Evolutionary conservation across 106 monocot genomes (phyloP), one percentile per base, ranked within the genome.

Genomic region (Dioscorea dumetorum): DNA sequence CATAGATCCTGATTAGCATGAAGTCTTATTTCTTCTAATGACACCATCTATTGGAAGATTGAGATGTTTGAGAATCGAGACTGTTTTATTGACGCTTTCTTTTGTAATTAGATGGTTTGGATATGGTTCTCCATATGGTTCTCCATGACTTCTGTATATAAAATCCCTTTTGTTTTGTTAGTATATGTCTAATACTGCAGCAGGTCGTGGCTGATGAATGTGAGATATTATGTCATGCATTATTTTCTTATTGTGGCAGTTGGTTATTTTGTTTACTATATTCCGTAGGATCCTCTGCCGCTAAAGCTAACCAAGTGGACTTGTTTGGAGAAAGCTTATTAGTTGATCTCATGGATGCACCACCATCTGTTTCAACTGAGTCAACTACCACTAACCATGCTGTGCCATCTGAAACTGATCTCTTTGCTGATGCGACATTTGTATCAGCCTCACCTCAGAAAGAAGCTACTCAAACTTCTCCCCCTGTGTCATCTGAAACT

Each of bases 381-480:
- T 24, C 76, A 57, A 67, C 61, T 23, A 28, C 20, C 12, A 58
- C 63, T 48, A 72, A 18, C 41, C 33, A 15, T 76, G 18, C 53
- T 58, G 57, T 59, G 21, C 23, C 53, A 22, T 21, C 80, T 31
- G 81, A 88, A 54, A 70, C 73, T 75, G 94, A 95, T 83, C 82
- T 95, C 24, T 95, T 95, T 81, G 80, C 94, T 49, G 79, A 77
- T 86, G 81, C 85, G 71, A 31, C 78, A 57, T 95, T 88, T 76
- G 77, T 77, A 56, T 88, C 85, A 62, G 84, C 82, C 13, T 50
- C 82, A 60, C 64, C 74, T 60, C 63, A 15, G 74, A 82, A 67
- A 34, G 74, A 57, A 67, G 61, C 33, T 24, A 15, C 9, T 62
- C 57, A 48, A 72, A 11, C 72, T 16, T 41, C 41, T 41, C 5